Percentiles rank a stretch among this genome's conserved stretches.
phyloP scores from a whole-genome alignment of 805 yeast genomes.

The Jamesozyma piceae region DNA sequence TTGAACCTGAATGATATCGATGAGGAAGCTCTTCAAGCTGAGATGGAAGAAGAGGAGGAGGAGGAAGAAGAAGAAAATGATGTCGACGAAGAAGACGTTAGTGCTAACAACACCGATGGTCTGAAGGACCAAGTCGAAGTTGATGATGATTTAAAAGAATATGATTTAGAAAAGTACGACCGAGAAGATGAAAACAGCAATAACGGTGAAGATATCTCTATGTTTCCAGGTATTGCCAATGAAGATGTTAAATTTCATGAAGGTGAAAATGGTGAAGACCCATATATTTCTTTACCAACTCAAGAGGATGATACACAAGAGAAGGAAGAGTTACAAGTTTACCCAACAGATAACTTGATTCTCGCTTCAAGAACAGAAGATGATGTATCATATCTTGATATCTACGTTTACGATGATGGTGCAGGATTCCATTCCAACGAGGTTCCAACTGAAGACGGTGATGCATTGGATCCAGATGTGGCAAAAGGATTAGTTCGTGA shows the following conservation, averaged over 20 bases:
- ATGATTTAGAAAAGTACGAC: slow-evolving; percentile 15
- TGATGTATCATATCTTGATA: slow-evolving; percentile 84
- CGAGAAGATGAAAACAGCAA: slow-evolving; percentile 31
- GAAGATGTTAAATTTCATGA: slow-evolving; percentile 50
- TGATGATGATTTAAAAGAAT: slow-evolving; percentile 84
- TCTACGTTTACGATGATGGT: slow-evolving; percentile 89
- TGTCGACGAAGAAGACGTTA: slow-evolving; percentile 11
- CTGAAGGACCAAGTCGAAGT: slow-evolving; percentile 47
- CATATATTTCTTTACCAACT: slow-evolving; percentile 39
- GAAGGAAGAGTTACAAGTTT: slow-evolving; percentile 72
- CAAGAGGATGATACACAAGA: slow-evolving; percentile 61
- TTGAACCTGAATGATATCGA: slow-evolving; percentile 71
- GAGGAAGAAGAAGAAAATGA: slow-evolving; percentile 18
- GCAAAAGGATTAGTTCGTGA: slow-evolving; percentile 66
- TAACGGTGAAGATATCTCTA: slow-evolving; percentile 53
- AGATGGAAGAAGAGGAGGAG: slow-evolving; percentile 32
- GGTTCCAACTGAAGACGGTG: slow-evolving; percentile 55
- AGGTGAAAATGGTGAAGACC: slow-evolving; percentile 34
- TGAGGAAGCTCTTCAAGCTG: slow-evolving; percentile 43
- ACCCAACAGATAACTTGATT: slow-evolving; percentile 82
- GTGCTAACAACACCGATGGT: slow-evolving; percentile 8
- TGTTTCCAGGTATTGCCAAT: slow-evolving; percentile 64
- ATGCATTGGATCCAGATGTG: slow-evolving; percentile 60
- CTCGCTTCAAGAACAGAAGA: slow-evolving; percentile 94
- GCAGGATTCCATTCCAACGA: slow-evolving; percentile 70